phyloP scores from a whole-genome alignment of 331 rosid species.

The Malus hybrid region DNA sequence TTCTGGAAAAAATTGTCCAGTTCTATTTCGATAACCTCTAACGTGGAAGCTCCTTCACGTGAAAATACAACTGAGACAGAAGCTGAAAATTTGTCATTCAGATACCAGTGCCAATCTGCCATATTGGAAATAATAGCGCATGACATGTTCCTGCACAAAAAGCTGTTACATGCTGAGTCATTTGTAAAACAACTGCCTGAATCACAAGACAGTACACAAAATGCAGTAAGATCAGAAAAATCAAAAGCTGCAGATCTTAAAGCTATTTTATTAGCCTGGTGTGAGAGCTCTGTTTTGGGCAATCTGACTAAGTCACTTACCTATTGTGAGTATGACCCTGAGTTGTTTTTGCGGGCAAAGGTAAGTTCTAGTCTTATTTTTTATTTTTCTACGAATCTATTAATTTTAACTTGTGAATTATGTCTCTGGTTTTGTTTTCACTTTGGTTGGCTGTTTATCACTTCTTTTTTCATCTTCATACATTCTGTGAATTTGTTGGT shows the following conservation, averaged over 20 bases:
- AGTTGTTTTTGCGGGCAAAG: slow-evolving; percentile 50
- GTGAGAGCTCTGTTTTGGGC: slow-evolving; percentile 47
- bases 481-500: not conserved
- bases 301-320: slow-evolving; percentile 58
- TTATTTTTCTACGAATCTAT: slow-evolving; percentile 2
- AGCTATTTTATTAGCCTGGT: slow-evolving; percentile 57
- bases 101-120: slow-evolving; percentile 63
- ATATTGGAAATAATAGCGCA: slow-evolving; percentile 65
- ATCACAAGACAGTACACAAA: slow-evolving; percentile 19
- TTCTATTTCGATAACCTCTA: slow-evolving; percentile 29
- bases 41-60: slow-evolving; percentile 26
- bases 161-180: slow-evolving; percentile 60
- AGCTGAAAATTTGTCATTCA: slow-evolving; percentile 42
- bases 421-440: not conserved
- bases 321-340: slow-evolving; percentile 38
- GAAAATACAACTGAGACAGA: slow-evolving; percentile 32
- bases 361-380: slow-evolving; percentile 28
- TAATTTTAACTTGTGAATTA: not conserved
- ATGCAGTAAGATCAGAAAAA: slow-evolving; percentile 31
- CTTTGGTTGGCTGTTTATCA: not conserved
- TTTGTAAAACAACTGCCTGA: slow-evolving; percentile 45
- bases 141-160: slow-evolving; percentile 77
- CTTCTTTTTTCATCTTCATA: not conserved
- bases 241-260: slow-evolving; percentile 32
- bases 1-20: slow-evolving; percentile 57